Percentiles rank a stretch among this genome's conserved stretches.
Evolutionary conservation across 2,329 filamentous ascomycete species (phyloP).

Genomic region (Cladosporium sp.): DNA sequence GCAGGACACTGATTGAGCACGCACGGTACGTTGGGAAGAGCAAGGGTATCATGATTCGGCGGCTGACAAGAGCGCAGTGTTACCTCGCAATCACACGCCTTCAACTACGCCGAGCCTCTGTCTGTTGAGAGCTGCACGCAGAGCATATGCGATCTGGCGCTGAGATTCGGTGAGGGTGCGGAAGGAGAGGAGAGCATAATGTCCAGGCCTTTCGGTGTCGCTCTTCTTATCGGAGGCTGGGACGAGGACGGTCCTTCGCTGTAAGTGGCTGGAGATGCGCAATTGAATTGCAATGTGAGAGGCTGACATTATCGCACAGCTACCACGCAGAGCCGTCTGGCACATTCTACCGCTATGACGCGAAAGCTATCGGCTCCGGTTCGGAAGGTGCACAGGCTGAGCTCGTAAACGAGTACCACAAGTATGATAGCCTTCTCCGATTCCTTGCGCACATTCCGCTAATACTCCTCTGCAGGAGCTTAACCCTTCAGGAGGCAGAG

Average conservation of each 20-base stretch:
- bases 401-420: slow-evolving; percentile 97
- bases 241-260: slow-evolving; percentile 95
- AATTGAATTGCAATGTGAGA: background rate
- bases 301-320: slow-evolving; percentile 33
- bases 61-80: slow-evolving; percentile 42
- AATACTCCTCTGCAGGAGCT: slow-evolving; percentile 44
- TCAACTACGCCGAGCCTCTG: slow-evolving; percentile 95
- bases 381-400: slow-evolving; percentile 97
- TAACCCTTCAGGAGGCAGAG: slow-evolving; percentile 88
- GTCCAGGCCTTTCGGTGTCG: slow-evolving; percentile 94
- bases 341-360: slow-evolving; percentile 98
- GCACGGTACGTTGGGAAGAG: slow-evolving; percentile 50
- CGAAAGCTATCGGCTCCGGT: slow-evolving; percentile 95
- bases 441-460: background rate
- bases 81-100: slow-evolving; percentile 92
- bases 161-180: slow-evolving; percentile 94
- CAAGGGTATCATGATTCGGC: background rate
- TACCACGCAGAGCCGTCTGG: slow-evolving; percentile 98
- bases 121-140: slow-evolving; percentile 97
- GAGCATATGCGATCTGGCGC: slow-evolving; percentile 92
- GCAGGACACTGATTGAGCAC: slow-evolving; percentile 96
- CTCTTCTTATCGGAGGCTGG: slow-evolving; percentile 90
- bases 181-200: slow-evolving; percentile 94
- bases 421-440: slow-evolving; percentile 35
- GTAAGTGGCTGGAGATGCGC: slow-evolving; percentile 36